phyloP scores from a whole-genome alignment of 140 eudicot genomes.

The Senecio squalidus region DNA sequence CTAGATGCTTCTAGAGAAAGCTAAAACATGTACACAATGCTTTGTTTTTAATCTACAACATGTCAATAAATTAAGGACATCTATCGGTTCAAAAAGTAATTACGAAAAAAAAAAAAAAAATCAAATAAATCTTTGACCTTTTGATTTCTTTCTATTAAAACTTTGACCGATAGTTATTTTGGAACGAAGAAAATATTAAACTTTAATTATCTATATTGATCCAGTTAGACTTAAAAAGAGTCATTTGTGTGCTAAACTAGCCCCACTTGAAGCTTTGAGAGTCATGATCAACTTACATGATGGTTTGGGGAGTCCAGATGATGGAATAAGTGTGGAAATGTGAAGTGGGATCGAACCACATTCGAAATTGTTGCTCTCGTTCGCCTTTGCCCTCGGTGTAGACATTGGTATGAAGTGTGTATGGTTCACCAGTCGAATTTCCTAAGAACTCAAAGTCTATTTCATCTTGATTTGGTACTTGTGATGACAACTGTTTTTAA shows the following conservation, averaged over 20 bases:
- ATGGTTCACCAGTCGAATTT: constrained; percentile 27
- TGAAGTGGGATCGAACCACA: constrained; percentile 37
- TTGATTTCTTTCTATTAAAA: too few relatives aligned
- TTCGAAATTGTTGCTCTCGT: constrained; percentile 34
- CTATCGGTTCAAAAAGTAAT: too few relatives aligned
- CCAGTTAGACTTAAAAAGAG: too few relatives aligned
- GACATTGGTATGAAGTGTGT: constrained; percentile 36
- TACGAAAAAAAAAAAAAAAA: too few relatives aligned
- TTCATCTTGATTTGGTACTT: constrained; percentile 25
- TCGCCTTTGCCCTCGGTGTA: constrained; percentile 36
- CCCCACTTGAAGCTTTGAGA: background rate
- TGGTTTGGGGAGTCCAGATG: constrained; percentile 21
- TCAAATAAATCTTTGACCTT: too few relatives aligned
- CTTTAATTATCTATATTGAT: background rate
- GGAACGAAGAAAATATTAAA: too few relatives aligned
- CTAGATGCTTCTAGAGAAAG: background rate
- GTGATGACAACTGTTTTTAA: constrained; percentile 23
- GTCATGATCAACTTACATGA: constrained; percentile 9
- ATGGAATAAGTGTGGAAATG: constrained; percentile 31
- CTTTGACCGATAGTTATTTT: too few relatives aligned
- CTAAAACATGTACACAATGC: too few relatives aligned
- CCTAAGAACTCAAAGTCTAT: constrained; percentile 39
- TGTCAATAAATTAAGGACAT: too few relatives aligned
- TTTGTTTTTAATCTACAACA: too few relatives aligned
- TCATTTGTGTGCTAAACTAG: background rate